phyloP scores from a whole-genome alignment of 2,329 filamentous ascomycete genomes.

The Cercospora zeae-maydis region DNA sequence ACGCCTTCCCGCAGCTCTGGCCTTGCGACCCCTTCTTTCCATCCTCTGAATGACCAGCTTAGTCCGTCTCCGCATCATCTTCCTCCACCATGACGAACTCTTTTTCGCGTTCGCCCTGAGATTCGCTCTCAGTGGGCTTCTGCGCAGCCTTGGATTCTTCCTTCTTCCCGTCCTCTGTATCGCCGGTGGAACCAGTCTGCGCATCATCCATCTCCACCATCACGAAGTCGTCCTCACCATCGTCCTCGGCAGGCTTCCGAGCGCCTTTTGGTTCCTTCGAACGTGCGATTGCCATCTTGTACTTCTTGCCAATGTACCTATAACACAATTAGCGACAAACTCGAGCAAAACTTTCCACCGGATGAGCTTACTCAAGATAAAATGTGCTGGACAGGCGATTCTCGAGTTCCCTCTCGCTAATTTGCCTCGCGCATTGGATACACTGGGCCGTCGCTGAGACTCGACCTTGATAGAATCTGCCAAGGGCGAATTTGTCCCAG shows the following conservation, averaged over 20 bases:
- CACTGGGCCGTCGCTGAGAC: background rate
- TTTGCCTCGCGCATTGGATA: background rate
- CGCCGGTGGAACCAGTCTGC: accelerated
- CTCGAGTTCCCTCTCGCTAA: background rate
- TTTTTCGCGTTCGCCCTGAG: no score
- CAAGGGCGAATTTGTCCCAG: background rate
- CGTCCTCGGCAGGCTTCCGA: background rate
- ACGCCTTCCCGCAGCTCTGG: no score
- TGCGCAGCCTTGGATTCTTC: background rate
- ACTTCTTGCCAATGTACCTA: background rate
- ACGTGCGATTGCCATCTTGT: background rate
- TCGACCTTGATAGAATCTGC: background rate
- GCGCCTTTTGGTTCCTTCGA: background rate
- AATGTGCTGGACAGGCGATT: background rate
- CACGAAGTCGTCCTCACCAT: background rate
- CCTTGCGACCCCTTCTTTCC: no score
- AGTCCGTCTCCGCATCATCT: no score
- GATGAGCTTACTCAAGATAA: background rate
- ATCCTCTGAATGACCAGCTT: no score
- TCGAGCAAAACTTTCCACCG: background rate
- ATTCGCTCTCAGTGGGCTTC: no score
- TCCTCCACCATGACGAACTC: no score
- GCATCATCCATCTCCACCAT: background rate
- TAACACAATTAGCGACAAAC: background rate
- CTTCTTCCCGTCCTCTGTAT: background rate